Evolutionary conservation across 768 basidiomycete species (phyloP), one percentile per base, ranked within the genome.

Genomic region (Xanthoconium stramineum): DNA sequence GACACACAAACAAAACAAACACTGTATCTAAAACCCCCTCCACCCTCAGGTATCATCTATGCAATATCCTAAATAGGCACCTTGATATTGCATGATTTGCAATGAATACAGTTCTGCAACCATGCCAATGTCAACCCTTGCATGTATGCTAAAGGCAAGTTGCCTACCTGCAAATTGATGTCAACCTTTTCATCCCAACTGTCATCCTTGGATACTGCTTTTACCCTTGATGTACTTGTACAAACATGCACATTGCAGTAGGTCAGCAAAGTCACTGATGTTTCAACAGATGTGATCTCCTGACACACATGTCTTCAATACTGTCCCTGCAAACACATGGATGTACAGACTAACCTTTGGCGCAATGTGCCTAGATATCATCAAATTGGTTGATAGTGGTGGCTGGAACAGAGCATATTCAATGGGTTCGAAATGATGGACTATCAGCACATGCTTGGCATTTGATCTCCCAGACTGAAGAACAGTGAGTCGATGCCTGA

Each of bases 21-120:
- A 96, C 94, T 89, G 68, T 97, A 98, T 72, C 96, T 96, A 38
- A 95, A 96, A 50, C 96, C 96, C 35, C 96, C 96, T 13, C 92
- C 90, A 12, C 95, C 96, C 74, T 98, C 94, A 0, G 97, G 97
- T 0, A 97, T 94, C 6, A 86, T 88, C 96, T 96, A 99, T 15
- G 88, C 91, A 63, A 99, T 97, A 70, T 98, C 96, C 68, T 97
- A 92, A 3, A 93, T 93, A 5, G 95, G 94, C 5, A 90, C 90
- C 75, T 99, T 98, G 75, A 99, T 86, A 58, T 94, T 93, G 69
- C 96, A 98, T 42, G 97, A 77, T 72, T 96, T 97, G 77, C 94
- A 97, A 69, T 96, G 91, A 37, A 92, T 91, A 67, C 91, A 92
- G 64, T 93, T 92, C 89, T 94, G 69, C 13, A 1, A 13, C 10